Base-by-base conservation (phyloP, 768 basidiomycete species). In the Trametes elegans region DNA sequence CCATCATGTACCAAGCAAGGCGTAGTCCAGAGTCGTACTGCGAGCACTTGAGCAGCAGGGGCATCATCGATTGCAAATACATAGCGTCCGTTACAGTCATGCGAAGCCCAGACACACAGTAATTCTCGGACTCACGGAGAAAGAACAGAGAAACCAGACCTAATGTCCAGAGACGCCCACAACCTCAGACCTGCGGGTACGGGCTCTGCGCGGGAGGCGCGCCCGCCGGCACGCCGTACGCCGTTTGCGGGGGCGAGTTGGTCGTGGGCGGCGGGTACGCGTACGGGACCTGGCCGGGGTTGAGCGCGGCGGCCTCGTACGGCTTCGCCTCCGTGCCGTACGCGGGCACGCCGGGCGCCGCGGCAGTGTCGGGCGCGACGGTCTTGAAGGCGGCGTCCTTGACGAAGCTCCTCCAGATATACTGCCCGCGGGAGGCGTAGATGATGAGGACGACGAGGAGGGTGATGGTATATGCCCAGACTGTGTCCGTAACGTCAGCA, bases 391-490 rank as follows among this genome's bases (percentile, higher is more conserved):
- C 21, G 13, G 47, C 43, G 42, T 57, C 53, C 54, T 57, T 59
- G 31, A 62, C 55, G 21, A 58, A 59, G 18, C 27, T 28, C 38
- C n/a, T 43, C 58, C 58, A 62, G 38, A 59, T 38, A 44, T 55
- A 53, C 41, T 46, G 44, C 23, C 61, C 58, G 26, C 49, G 50
- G 26, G 36, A 18, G 7, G 47, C 47, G 42, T 51, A 46, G 26
- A 62, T 49, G 44, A 62, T 57, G 35, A 58, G 41, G 21, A 62
- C n/a, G 28, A 57, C 40, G 38, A 62, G 52, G 27, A 62, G 49
- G 27, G 46, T 28, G 54, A 42, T 34, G n/a, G 58, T 54, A 28
- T 62, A 62, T 0, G 21, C 52, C 52, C 58, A 51, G 13, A 62
- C 61, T 62, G 46, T 10, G 32, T 32, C 14, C 11, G 21, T 18